Evolutionary conservation across 2,329 filamentous ascomycete species (phyloP).

Genomic region (Colletotrichum theobromicola): DNA sequence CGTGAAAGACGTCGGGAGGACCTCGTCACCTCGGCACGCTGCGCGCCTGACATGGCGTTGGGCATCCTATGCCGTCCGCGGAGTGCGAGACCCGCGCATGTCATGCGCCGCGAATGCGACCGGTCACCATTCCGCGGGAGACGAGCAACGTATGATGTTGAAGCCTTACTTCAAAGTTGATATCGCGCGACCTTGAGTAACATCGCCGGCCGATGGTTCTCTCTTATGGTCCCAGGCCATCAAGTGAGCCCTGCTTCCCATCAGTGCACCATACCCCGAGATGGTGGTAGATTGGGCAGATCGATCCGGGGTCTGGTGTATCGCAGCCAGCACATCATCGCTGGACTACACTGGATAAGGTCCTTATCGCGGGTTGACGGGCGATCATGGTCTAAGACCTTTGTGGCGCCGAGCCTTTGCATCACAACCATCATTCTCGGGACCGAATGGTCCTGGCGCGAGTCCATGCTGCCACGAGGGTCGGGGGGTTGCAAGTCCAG

Average conservation of each 20-base stretch:
- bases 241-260: not conserved
- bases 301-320: not conserved
- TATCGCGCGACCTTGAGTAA: not conserved
- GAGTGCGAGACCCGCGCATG: not conserved
- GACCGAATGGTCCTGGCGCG: not conserved
- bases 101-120: not conserved
- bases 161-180: not conserved
- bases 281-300: not conserved
- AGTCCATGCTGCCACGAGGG: not conserved
- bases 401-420: slow-evolving; percentile 15
- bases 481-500: not conserved
- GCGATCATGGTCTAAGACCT: not conserved
- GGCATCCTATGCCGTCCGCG: not conserved
- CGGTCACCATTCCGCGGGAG: not conserved
- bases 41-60: slow-evolving; percentile 8
- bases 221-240: not conserved
- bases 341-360: not conserved
- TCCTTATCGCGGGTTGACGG: slow-evolving; percentile 1
- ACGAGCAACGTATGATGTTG: not conserved
- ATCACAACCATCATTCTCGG: not conserved
- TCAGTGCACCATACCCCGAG: slow-evolving; percentile 3
- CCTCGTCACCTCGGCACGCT: not conserved
- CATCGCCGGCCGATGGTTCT: not conserved
- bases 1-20: not conserved
- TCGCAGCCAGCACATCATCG: not conserved